Percentiles rank a stretch among this genome's conserved stretches.
Evolutionary conservation across 139 green algal species (phyloP).

Genomic region (Micromonas commoda): DNA sequence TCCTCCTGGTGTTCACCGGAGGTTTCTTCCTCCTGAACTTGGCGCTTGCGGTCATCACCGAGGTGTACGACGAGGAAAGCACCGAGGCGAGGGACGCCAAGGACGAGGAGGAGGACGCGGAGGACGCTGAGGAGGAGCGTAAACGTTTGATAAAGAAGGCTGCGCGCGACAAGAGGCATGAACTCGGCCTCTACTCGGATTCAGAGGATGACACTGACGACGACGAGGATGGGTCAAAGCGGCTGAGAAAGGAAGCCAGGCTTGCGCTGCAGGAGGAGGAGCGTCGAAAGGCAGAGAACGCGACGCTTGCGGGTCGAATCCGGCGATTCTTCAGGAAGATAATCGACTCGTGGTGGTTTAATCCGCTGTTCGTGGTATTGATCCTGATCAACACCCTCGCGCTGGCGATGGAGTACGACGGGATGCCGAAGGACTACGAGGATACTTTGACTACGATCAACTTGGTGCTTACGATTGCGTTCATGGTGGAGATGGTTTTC

Average conservation of each 20-base stretch:
- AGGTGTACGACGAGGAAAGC: slow-evolving; percentile 24
- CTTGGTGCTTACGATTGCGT: slow-evolving; percentile 27
- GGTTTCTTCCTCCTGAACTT: slow-evolving; percentile 40
- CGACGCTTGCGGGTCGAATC: too few relatives aligned
- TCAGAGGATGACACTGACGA: not conserved
- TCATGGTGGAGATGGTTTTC: slow-evolving; percentile 36
- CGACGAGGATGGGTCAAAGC: too few relatives aligned
- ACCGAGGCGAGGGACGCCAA: not conserved
- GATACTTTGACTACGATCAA: slow-evolving; percentile 23
- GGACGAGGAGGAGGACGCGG: too few relatives aligned
- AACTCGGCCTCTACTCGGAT: not conserved
- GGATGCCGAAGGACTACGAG: slow-evolving; percentile 26
- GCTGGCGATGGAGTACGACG: slow-evolving; percentile 36
- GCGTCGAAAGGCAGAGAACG: too few relatives aligned
- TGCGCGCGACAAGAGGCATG: not conserved
- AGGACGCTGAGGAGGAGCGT: not conserved
- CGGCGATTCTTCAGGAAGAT: slow-evolving; percentile 19
- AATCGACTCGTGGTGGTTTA: slow-evolving; percentile 23
- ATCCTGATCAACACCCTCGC: slow-evolving; percentile 34
- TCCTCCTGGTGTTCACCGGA: slow-evolving; percentile 32
- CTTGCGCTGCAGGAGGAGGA: too few relatives aligned
- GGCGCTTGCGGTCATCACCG: slow-evolving; percentile 31
- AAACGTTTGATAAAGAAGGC: not conserved
- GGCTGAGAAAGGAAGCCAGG: too few relatives aligned
- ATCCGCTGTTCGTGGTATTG: slow-evolving; percentile 13